Percentiles rank a stretch among this genome's conserved stretches.
These are phyloP conservation scores for Aspergillus quadrilineatus DNA, from an alignment of 2,329 filamentous ascomycete genomes.

Conservation along the genomic window DNA sequence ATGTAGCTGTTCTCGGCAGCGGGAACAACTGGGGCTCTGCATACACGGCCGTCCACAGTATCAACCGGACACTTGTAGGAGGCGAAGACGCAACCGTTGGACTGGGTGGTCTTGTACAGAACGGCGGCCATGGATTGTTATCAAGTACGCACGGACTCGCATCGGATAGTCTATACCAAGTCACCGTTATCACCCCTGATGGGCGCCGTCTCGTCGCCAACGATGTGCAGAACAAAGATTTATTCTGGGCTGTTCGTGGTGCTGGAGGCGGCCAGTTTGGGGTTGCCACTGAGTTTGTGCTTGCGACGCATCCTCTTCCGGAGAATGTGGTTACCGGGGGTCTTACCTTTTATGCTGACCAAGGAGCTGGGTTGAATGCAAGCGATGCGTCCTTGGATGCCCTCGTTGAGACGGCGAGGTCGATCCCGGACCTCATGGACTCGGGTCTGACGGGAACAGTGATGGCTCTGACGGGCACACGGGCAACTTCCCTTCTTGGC, in stretches of 20 bases:
- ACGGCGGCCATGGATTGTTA: slow-evolving; percentile 30
- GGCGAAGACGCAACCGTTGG: slow-evolving; percentile 58
- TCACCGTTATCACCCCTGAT: slow-evolving; percentile 24
- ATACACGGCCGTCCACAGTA: slow-evolving; percentile 20
- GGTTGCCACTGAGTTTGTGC: slow-evolving; percentile 23
- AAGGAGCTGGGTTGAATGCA: not conserved
- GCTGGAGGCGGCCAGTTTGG: slow-evolving; percentile 40
- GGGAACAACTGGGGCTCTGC: slow-evolving; percentile 21
- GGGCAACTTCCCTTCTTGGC: not conserved
- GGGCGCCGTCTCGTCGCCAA: slow-evolving; percentile 38
- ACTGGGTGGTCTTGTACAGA: slow-evolving; percentile 32
- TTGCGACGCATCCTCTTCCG: slow-evolving; percentile 19
- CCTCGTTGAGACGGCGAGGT: slow-evolving; percentile 23
- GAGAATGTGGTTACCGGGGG: slow-evolving; percentile 19
- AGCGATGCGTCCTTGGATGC: slow-evolving; percentile 33
- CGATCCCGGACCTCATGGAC: slow-evolving; percentile 24
- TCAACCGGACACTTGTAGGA: slow-evolving; percentile 44
- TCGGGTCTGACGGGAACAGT: slow-evolving; percentile 2
- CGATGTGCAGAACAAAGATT: slow-evolving; percentile 42
- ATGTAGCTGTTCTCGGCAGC: slow-evolving; percentile 19
- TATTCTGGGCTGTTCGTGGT: slow-evolving; percentile 54
- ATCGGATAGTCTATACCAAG: slow-evolving; percentile 29
- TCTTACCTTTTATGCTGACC: slow-evolving; percentile 21
- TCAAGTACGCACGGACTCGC: slow-evolving; percentile 26
- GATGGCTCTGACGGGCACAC: slow-evolving; percentile 8